Base-by-base conservation (phyloP, 1,284 basidiomycete genomes). In the Vanrija sp. region DNA sequence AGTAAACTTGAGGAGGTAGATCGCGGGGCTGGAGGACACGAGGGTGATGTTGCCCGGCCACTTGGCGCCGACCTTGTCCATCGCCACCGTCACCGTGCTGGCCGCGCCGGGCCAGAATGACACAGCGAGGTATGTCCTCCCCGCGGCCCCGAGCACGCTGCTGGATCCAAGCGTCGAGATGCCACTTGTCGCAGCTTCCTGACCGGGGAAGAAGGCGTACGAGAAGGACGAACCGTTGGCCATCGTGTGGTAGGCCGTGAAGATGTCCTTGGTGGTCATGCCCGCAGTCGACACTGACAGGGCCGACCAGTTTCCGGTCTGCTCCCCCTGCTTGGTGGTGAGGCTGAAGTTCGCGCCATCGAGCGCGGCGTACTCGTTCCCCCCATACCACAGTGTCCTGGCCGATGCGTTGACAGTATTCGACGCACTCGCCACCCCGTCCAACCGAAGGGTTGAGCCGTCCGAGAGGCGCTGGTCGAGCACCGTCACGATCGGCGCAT, bases 251-350 rank as follows among this genome's bases (percentile, higher is more conserved):
- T 79, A 84, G 3, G 84, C 84, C 1, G 81, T 71, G 72, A 85
- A 87, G 20, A 86, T 71, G 62, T 83, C 78, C 41, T 83, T 80
- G 3, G 79, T 81, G 25, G 71, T 66, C 2, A 79, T 75, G 15
- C 82, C 80, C 49, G 79, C 77, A 0, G 73, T 76, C 9, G 83
- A 84, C n/a, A 80, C 84, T 18, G 84, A 84, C 51, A 85, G 82
- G 3, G 71, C 62, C 19, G 79, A 75, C 85, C 85, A 87, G 57
- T 81, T 75, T 1, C 84, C 84, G 0, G 79, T 80, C 58, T 77
- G 77, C 27, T 76, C 60, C 3, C 80, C 81, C 7, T 79, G 68
- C 38, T 80, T 72, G 8, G 84, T 63, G 3, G 79, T 78, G 68
- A 71, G 31, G 27, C 51, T 37, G 47, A 64, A 76, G 57, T 22